A percentile compares a stretch with the other conserved stretches of the same genome.
Evolutionary conservation across 495 filamentous ascomycete genomes (phyloP).

Genomic region (Aspergillus homomorphus): DNA sequence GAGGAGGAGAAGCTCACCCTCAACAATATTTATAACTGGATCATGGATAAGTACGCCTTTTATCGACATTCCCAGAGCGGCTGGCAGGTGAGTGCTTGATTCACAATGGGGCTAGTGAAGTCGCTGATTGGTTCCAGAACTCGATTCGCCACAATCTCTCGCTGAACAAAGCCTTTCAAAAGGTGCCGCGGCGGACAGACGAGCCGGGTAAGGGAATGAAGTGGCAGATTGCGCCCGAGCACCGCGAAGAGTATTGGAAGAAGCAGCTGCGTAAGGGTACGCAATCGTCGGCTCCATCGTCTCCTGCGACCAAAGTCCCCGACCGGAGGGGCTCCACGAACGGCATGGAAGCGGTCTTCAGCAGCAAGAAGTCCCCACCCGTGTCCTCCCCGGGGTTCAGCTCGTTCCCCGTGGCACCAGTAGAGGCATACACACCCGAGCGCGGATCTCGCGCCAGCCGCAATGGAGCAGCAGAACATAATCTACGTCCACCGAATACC

Average conservation of each 20-base stretch:
- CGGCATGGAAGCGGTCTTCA: constrained; percentile 45
- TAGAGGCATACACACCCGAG: constrained; percentile 48
- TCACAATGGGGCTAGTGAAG: background rate
- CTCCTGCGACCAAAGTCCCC: constrained; percentile 43
- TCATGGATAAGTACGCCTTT: constrained; percentile 83
- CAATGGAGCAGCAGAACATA: constrained; percentile 33
- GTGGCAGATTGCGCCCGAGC: constrained; percentile 82
- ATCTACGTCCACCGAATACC: constrained; percentile 33
- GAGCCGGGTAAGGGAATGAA: constrained; percentile 99
- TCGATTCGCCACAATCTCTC: constrained; percentile 96
- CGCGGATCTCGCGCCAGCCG: constrained; percentile 40
- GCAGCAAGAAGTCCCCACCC: constrained; percentile 53
- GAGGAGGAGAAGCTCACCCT: constrained; percentile 83
- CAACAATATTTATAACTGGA: constrained; percentile 87
- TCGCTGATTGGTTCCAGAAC: constrained; percentile 53
- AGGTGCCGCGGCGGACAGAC: constrained; percentile 84
- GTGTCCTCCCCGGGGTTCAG: constrained; percentile 46
- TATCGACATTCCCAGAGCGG: constrained; percentile 79
- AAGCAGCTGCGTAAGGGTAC: constrained; percentile 50
- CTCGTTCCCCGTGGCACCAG: constrained; percentile 45
- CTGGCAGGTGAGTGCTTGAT: constrained; percentile 69
- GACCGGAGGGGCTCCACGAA: constrained; percentile 25
- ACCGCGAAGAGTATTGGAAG: constrained; percentile 72
- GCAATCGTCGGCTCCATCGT: constrained; percentile 47
- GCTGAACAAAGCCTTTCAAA: constrained; percentile 86